These are phyloP conservation scores for Trichophaea hybrida DNA, from an alignment of 2,329 filamentous ascomycete genomes.

Conservation along the genomic window DNA sequence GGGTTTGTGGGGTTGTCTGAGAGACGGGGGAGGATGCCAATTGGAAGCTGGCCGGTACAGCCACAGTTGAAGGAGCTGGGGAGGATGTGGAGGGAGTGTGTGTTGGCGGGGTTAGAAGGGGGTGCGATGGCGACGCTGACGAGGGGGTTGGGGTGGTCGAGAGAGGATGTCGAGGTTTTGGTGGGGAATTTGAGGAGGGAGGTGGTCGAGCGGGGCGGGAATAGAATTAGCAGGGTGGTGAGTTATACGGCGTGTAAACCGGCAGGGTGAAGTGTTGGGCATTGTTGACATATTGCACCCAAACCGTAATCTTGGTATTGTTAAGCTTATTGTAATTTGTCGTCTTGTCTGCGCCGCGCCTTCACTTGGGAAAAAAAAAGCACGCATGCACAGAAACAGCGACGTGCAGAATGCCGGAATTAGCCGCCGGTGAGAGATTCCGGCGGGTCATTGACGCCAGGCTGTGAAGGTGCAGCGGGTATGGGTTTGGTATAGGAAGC, in stretches of 20 bases:
- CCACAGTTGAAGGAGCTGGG: slow-evolving; percentile 5
- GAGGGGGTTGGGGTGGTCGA: slow-evolving; percentile 31
- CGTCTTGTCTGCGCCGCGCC: too few species aligned
- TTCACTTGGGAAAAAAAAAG: too few species aligned
- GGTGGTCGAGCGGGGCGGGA: not conserved
- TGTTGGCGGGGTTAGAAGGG: slow-evolving; percentile 35
- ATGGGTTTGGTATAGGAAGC: too few species aligned
- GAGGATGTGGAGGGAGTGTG: not conserved
- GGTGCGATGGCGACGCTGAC: slow-evolving; percentile 33
- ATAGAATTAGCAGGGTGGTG: not conserved
- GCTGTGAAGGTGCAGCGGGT: too few species aligned
- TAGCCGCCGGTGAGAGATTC: too few species aligned
- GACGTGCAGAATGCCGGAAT: too few species aligned
- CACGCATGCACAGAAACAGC: too few species aligned
- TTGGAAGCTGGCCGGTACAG: slow-evolving; percentile 3
- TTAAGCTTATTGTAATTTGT: too few species aligned
- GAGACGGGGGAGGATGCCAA: slow-evolving; percentile 23
- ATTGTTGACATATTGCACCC: too few species aligned
- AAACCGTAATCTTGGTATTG: too few species aligned
- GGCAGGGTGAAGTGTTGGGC: too few species aligned
- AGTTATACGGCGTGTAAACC: not conserved
- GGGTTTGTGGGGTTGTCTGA: slow-evolving; percentile 34
- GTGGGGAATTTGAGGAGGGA: slow-evolving; percentile 16
- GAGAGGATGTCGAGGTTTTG: slow-evolving; percentile 27
- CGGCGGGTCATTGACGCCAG: too few species aligned